Evolutionary conservation across 2,329 filamentous ascomycete genomes (phyloP).

Genomic region (Waltergamsia citrina): DNA sequence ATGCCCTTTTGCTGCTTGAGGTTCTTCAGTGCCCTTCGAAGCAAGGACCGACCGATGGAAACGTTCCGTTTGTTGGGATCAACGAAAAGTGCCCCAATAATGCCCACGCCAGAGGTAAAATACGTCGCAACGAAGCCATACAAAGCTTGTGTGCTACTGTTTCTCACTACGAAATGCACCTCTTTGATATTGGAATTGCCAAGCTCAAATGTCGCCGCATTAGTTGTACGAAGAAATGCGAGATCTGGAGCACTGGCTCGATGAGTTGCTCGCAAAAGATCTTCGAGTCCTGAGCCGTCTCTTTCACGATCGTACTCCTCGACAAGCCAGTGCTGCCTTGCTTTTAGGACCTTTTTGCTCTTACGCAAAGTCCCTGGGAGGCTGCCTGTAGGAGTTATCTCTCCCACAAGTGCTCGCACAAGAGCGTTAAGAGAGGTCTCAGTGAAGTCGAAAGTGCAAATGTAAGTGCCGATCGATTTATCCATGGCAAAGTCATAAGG

Average conservation of each 20-base stretch:
- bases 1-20: constrained; percentile 61
- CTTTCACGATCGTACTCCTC: constrained; percentile 77
- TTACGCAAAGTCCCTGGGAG: constrained; percentile 71
- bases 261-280: constrained; percentile 62
- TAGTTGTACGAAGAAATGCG: constrained; percentile 60
- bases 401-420: constrained; percentile 76
- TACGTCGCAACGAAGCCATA: constrained; percentile 93
- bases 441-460: constrained; percentile 95
- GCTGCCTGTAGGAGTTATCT: constrained; percentile 49
- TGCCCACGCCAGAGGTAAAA: constrained; percentile 61
- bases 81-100: constrained; percentile 81
- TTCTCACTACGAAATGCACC: constrained; percentile 83
- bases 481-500: constrained; percentile 97
- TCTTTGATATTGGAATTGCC: constrained; percentile 64
- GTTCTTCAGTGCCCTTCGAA: constrained; percentile 72
- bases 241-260: constrained; percentile 58
- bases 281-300: constrained; percentile 64
- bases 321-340: constrained; percentile 91
- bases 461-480: constrained; percentile 78
- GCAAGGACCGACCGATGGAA: constrained; percentile 83
- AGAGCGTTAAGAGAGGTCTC: constrained; percentile 82
- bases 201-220: constrained; percentile 67
- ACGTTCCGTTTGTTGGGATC: constrained; percentile 79
- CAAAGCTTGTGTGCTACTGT: constrained; percentile 81
- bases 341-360: constrained; percentile 78